A percentile compares a stretch with the other conserved stretches of the same genome.
phyloP scores from a whole-genome alignment of 2,329 filamentous ascomycete species.

The Penicillium verrucosum region DNA sequence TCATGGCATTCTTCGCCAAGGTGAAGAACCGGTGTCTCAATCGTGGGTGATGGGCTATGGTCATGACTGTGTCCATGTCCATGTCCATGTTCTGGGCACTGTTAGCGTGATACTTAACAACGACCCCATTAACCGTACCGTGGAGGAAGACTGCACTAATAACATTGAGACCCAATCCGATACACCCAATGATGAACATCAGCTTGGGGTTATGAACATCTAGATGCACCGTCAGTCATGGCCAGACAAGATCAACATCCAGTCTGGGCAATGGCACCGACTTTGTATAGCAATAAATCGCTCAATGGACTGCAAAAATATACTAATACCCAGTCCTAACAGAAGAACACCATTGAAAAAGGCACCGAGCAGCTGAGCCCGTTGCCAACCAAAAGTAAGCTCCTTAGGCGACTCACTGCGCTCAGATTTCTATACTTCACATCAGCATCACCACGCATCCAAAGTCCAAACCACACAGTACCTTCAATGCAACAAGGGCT shows the following conservation, averaged over 20 bases:
- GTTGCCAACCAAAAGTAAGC: constrained; percentile 72
- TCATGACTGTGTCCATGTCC: constrained; percentile 9
- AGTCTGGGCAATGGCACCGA: constrained; percentile 13
- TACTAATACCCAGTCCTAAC: constrained; percentile 67
- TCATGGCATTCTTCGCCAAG: constrained; percentile 7
- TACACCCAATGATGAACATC: constrained; percentile 65
- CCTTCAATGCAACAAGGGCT: constrained; percentile 62
- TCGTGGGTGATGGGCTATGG: background rate
- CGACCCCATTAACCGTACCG: constrained; percentile 39
- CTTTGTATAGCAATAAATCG: constrained; percentile 42
- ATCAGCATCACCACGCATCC: background rate
- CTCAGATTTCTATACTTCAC: constrained; percentile 51
- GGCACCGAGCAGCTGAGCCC: constrained; percentile 68
- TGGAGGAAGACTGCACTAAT: constrained; percentile 65
- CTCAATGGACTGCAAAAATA: constrained; percentile 70
- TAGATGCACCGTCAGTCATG: constrained; percentile 30
- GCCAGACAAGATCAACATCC: background rate
- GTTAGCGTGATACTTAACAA: constrained; percentile 3
- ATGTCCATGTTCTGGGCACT: constrained; percentile 19
- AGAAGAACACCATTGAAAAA: constrained; percentile 81
- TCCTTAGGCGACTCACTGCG: constrained; percentile 56
- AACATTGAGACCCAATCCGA: constrained; percentile 66
- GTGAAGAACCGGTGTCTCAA: constrained; percentile 13
- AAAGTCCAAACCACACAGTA: constrained; percentile 27
- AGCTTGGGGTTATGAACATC: constrained; percentile 63